A percentile compares a stretch with the other conserved stretches of the same genome.
phyloP scores from a whole-genome alignment of 2,329 filamentous ascomycete species.

The Xylariaceae sp. region DNA sequence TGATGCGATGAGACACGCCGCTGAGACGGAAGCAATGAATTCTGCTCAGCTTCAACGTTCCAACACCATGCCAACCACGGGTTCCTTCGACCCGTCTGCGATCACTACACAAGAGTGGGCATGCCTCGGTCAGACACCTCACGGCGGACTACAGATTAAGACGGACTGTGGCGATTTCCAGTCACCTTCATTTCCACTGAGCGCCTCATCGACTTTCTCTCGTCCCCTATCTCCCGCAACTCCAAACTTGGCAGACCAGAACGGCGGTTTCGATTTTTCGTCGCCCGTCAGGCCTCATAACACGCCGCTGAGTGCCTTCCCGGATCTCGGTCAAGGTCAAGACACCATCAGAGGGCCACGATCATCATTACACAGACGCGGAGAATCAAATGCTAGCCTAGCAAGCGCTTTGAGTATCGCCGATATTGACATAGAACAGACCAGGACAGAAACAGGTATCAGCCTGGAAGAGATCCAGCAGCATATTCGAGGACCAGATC shows the following conservation, averaged over 20 bases:
- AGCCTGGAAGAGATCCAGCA: constrained; percentile 78
- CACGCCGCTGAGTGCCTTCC: constrained; percentile 38
- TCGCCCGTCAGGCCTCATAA: no score
- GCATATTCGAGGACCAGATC: constrained; percentile 69
- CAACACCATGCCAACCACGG: constrained; percentile 41
- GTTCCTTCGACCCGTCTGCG: constrained; percentile 42
- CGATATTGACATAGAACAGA: constrained; percentile 61
- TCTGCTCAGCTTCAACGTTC: constrained; percentile 38
- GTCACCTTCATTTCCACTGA: constrained; percentile 32
- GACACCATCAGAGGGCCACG: no score
- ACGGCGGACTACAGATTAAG: constrained; percentile 33
- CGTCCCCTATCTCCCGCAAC: constrained; percentile 52
- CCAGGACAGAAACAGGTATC: constrained; percentile 75
- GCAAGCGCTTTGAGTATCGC: constrained; percentile 57
- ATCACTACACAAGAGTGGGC: constrained; percentile 56
- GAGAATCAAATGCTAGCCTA: constrained; percentile 57
- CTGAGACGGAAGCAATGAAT: constrained; percentile 50
- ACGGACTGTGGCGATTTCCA: constrained; percentile 38
- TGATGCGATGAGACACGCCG: constrained; percentile 54
- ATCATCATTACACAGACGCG: constrained; percentile 45
- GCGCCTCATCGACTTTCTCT: constrained; percentile 45
- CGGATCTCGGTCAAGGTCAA: constrained; percentile 4
- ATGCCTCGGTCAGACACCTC: constrained; percentile 44
- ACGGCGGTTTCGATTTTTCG: constrained; percentile 38
- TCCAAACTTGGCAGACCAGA: constrained; percentile 42